These are phyloP conservation scores for Dothidotthia symphoricarpi DNA, from an alignment of 2,329 filamentous ascomycete species.

Conservation along the genomic window DNA sequence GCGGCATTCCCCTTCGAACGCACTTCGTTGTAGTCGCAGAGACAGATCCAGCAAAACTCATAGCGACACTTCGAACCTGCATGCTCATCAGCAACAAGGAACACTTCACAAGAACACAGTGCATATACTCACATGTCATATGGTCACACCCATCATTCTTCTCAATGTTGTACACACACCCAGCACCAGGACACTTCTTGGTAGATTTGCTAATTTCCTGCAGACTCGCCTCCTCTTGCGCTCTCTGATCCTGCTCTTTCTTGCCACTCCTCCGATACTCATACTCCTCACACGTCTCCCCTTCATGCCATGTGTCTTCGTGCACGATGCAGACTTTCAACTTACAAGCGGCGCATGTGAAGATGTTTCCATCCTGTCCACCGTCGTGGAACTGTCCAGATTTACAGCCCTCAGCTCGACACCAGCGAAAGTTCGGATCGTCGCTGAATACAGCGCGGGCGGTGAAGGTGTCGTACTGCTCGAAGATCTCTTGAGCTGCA, in stretches of 20 bases:
- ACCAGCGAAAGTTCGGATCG: conserved; percentile 55
- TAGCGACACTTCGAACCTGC: conserved; percentile 35
- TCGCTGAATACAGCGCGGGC: conserved; percentile 46
- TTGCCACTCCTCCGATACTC: conserved; percentile 32
- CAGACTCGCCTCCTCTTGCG: conserved; percentile 29
- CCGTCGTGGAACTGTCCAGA: conserved; percentile 56
- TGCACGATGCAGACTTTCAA: conserved; percentile 42
- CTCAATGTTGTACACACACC: conserved; percentile 43
- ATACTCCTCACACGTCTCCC: conserved; percentile 44
- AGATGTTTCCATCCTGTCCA: conserved; percentile 47
- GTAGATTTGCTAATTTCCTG: conserved; percentile 31
- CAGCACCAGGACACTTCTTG: conserved; percentile 41
- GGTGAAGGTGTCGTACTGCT: conserved; percentile 44
- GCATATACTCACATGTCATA: conserved; percentile 35
- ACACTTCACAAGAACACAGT: too few relatives aligned
- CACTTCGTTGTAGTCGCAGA: conserved; percentile 29
- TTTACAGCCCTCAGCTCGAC: conserved; percentile 49
- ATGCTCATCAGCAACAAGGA: conserved; percentile 6
- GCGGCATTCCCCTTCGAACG: conserved; percentile 18
- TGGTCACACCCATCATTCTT: conserved; percentile 47
- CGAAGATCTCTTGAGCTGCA: conserved; percentile 18
- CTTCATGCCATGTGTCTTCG: conserved; percentile 40
- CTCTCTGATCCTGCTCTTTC: conserved; percentile 22
- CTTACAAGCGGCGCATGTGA: conserved; percentile 40
- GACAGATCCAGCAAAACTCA: conserved; percentile 46